Base-by-base conservation (phyloP, 2,329 filamentous ascomycete species). In the Colletotrichum trifolii region DNA sequence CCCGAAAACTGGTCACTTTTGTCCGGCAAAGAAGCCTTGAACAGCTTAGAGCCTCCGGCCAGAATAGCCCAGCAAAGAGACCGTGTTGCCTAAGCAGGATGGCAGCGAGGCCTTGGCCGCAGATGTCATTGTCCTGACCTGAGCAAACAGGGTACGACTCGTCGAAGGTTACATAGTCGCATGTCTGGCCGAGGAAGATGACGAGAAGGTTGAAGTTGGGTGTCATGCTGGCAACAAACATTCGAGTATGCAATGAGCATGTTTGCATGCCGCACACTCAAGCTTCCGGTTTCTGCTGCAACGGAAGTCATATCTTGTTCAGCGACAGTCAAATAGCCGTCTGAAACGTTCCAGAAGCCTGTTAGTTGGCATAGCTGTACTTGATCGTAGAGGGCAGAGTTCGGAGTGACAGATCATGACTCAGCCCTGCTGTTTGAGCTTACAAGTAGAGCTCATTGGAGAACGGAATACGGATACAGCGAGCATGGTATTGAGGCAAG, bases 341-440 rank as follows among this genome's bases (percentile, higher is more conserved):
- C 43, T 15, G 47, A 64, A 66, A 45, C 25, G 49, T 66, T 64
- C 64, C 60, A 66, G 64, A 64, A 66, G 48, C 60, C 25, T 50
- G 36, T 56, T 11, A 11, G 47, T 45, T n/a, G n/a, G 17, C 25
- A 54, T 45, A 25, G 25, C 25, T 25, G 25, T 25, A 25, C 25
- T 36, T 49, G 55, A 25, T 25, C 25, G 25, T 25, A 25, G 25
- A 25, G 25, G 25, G 25, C 25, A 49, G 43, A 45, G 43, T 50
- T 66, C 34, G 43, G 36, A 64, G 50, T 46, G 60, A 64, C 43
- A 60, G 47, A 25, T 54, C 64, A 64, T 64, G 64, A 66, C 54
- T 64, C 64, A 65, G 46, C 64, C 60, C 48, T 66, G 58, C 38
- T 33, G 57, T 56, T 62, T 63, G 46, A 66, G 52, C 46, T 52